phyloP scores from a whole-genome alignment of 345 rosid genomes.

The Syzygium grande region DNA sequence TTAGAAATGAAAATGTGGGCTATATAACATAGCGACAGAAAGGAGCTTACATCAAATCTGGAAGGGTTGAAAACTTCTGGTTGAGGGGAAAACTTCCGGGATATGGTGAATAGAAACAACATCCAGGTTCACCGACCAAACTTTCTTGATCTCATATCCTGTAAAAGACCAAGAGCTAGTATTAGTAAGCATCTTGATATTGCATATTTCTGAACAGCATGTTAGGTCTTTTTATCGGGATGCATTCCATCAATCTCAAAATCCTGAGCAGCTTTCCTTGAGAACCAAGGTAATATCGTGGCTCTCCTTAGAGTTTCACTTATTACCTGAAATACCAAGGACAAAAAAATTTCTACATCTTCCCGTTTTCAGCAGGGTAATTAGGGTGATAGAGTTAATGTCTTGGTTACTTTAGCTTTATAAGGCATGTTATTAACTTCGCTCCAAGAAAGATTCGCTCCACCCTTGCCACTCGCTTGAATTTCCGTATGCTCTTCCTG shows the following conservation, averaged over 20 bases:
- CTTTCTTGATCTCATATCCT: constrained; percentile 46
- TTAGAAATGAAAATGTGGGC: not conserved
- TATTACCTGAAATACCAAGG: constrained; percentile 25
- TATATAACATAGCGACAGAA: not conserved
- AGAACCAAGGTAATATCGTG: constrained; percentile 53
- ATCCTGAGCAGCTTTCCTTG: constrained; percentile 56
- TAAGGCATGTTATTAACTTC: constrained; percentile 55
- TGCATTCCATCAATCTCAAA: constrained; percentile 44
- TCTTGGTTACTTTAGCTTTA: constrained; percentile 33
- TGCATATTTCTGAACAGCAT: not conserved
- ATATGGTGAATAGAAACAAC: constrained; percentile 60
- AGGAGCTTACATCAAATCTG: constrained; percentile 40
- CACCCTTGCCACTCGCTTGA: constrained; percentile 24
- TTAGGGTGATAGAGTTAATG: not conserved
- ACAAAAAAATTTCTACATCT: not conserved
- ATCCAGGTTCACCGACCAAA: constrained; percentile 61
- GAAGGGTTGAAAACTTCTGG: constrained; percentile 44
- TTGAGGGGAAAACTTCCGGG: constrained; percentile 28
- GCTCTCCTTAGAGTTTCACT: constrained; percentile 54
- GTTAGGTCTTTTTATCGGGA: not conserved
- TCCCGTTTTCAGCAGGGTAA: not conserved
- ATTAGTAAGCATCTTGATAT: not conserved
- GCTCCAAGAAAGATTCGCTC: constrained; percentile 37
- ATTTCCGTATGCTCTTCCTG: constrained; percentile 47
- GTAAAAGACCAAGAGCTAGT: not conserved